phyloP scores from a whole-genome alignment of 176 grass and related monocot species.

The Rhipidocladum racemiflorum region DNA sequence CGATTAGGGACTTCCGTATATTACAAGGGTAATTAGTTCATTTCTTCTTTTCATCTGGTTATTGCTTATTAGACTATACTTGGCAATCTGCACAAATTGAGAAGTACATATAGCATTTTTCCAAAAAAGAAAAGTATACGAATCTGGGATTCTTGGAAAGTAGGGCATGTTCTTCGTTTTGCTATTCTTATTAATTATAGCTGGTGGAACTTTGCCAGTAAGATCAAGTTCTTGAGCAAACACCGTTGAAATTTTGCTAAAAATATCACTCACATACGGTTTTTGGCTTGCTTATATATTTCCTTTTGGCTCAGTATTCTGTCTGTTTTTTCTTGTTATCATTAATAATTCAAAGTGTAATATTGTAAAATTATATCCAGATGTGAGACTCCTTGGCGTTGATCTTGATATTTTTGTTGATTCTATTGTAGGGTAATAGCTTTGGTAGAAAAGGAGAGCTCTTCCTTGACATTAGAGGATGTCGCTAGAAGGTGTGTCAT shows the following conservation, averaged over 20 bases:
- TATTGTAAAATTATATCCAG: background rate
- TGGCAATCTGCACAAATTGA: background rate
- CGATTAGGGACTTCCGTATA: background rate
- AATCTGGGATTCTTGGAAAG: background rate
- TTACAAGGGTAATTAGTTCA: background rate
- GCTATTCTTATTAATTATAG: background rate
- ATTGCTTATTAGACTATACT: background rate
- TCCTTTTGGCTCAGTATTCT: background rate
- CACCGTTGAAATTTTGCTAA: background rate
- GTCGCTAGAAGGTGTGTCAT: slow-evolving; percentile 36
- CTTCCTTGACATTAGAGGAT: slow-evolving; percentile 44
- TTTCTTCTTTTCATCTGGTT: background rate
- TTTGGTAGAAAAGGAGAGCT: slow-evolving; percentile 41
- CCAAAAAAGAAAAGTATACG: background rate
- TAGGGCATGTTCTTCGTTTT: background rate
- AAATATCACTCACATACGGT: background rate
- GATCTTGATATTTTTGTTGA: background rate
- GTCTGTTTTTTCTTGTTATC: background rate
- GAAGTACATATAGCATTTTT: background rate
- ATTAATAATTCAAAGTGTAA: background rate
- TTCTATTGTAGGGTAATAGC: slow-evolving; percentile 28
- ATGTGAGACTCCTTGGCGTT: background rate
- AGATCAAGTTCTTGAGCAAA: background rate
- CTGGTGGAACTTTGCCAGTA: background rate
- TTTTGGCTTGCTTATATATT: background rate